Conservation (phyloP, 1,284 basidiomycete species). For the Phylloporus sp. region DNA sequence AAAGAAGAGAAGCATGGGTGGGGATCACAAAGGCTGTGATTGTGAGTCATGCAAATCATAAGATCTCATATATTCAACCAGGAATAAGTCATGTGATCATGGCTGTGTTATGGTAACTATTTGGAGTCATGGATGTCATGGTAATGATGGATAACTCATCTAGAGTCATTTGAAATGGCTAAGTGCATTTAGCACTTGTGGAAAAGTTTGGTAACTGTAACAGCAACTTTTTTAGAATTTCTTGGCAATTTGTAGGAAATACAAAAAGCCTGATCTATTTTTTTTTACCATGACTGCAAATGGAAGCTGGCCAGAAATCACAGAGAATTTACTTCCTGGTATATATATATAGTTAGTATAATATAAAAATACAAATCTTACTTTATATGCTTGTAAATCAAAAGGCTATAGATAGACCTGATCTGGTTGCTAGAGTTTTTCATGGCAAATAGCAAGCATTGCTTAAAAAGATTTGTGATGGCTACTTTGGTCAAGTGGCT, state of each 20-base stretch:
- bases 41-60: no score
- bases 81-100: no score
- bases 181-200: not conserved
- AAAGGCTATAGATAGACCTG: slow-evolving; percentile 44
- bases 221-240: not conserved
- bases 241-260: not conserved
- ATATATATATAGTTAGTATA: not conserved
- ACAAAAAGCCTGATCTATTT: not conserved
- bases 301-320: not conserved
- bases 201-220: not conserved
- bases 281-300: not conserved
- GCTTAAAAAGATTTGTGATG: slow-evolving; percentile 27
- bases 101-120: no score
- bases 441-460: slow-evolving; percentile 43
- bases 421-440: slow-evolving; percentile 51
- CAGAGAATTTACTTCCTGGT: not conserved
- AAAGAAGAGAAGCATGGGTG: no score
- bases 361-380: not conserved
- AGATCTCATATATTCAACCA: no score
- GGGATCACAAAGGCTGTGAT: no score
- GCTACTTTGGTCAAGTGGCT: slow-evolving; percentile 13
- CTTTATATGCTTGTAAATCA: slow-evolving; percentile 32
- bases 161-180: no score
- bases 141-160: no score
- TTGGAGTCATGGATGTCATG: no score